Evolutionary conservation across 192 early-diverging fungal genomes (phyloP).

Genomic region (Umbelopsis ramanniana): DNA sequence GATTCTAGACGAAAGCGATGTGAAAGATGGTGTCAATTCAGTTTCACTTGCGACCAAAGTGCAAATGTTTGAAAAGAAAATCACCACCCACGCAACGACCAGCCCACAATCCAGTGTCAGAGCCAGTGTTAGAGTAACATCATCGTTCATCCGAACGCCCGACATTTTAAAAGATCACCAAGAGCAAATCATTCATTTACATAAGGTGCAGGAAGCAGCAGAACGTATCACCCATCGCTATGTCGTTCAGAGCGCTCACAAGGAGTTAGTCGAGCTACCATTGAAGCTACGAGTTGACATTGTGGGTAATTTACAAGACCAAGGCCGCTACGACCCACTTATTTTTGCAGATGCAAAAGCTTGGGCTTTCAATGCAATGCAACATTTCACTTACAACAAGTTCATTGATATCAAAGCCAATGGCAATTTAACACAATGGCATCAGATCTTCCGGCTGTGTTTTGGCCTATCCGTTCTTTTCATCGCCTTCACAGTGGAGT

Average conservation of each 20-base stretch:
- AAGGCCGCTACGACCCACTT: conserved; percentile 42
- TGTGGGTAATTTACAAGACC: conserved; percentile 25
- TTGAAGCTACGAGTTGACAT: conserved; percentile 36
- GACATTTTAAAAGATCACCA: not conserved
- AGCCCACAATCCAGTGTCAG: conserved; percentile 7
- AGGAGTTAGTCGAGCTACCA: conserved; percentile 50
- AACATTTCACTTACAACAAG: not conserved
- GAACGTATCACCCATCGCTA: conserved; percentile 62
- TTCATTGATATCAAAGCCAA: conserved; percentile 10
- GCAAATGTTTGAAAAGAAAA: conserved; percentile 9
- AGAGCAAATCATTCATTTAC: conserved; percentile 6
- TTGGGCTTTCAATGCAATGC: conserved; percentile 25
- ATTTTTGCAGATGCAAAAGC: conserved; percentile 59
- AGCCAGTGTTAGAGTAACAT: not conserved
- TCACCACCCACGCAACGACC: not conserved
- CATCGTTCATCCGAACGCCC: not conserved
- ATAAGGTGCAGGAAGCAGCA: conserved; percentile 38
- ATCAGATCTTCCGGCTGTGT: conserved; percentile 47
- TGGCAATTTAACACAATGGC: conserved; percentile 50
- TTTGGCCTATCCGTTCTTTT: conserved; percentile 54
- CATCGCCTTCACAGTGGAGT: conserved; percentile 52
- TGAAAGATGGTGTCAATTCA: not conserved
- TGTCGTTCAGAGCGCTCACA: conserved; percentile 53
- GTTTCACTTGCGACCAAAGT: conserved; percentile 17
- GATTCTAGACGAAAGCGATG: conserved; percentile 12